Evolutionary conservation across 2,329 filamentous ascomycete genomes (phyloP).

Genomic region (Cucurbitaria berberidis): DNA sequence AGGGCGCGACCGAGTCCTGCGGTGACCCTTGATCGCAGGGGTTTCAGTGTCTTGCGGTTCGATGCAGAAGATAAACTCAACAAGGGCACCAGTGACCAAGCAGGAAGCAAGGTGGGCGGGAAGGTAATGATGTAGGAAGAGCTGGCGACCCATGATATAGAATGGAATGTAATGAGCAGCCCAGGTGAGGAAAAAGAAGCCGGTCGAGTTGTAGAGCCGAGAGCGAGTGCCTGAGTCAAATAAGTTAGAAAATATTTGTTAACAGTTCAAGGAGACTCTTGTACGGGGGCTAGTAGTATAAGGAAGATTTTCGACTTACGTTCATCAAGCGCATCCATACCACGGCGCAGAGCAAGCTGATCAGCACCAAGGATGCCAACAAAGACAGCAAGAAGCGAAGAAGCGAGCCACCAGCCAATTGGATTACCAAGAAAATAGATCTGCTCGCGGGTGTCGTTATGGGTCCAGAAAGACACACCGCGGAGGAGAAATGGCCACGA

Average conservation of each 20-base stretch:
- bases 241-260: constrained; percentile 16
- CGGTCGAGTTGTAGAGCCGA: constrained; percentile 96
- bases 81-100: constrained; percentile 85
- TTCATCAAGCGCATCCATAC: constrained; percentile 88
- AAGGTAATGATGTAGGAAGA: constrained; percentile 97
- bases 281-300: background rate
- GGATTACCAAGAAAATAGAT: constrained; percentile 99
- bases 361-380: constrained; percentile 90
- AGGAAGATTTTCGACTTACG: constrained; percentile 70
- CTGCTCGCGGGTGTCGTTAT: constrained; percentile 91
- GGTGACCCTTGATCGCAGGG: constrained; percentile 41
- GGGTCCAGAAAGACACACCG: constrained; percentile 99
- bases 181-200: constrained; percentile 99
- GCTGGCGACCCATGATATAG: constrained; percentile 96
- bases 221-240: constrained; percentile 74
- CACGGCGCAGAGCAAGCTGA: constrained; percentile 89
- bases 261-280: background rate
- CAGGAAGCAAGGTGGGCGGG: constrained; percentile 91
- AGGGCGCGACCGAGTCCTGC: constrained; percentile 65
- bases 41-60: constrained; percentile 67
- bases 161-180: constrained; percentile 97
- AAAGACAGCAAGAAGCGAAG: constrained; percentile 90
- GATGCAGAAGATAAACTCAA: constrained; percentile 96
- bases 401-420: constrained; percentile 95
- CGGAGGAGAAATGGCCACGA: constrained; percentile 98